Evolutionary conservation across 2,329 filamentous ascomycete species (phyloP).

Genomic region (Epichloe sylvatica): DNA sequence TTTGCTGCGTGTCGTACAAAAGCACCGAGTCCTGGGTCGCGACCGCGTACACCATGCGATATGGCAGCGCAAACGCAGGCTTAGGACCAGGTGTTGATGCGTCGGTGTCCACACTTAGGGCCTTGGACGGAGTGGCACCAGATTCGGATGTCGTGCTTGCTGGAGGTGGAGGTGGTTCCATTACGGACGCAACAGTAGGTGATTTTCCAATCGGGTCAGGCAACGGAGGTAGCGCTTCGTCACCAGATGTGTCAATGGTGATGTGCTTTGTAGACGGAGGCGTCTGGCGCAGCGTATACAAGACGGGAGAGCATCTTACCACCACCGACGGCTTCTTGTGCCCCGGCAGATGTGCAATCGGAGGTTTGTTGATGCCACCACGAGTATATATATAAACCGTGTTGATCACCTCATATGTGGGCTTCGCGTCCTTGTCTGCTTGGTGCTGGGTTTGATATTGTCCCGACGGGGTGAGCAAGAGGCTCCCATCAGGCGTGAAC

Average conservation of each 20-base stretch:
- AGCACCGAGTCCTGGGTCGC: conserved; percentile 92
- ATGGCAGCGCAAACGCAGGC: conserved; percentile 70
- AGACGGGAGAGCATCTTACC: conserved; percentile 81
- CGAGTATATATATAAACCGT: conserved; percentile 97
- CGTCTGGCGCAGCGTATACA: conserved; percentile 65
- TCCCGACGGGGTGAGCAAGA: conserved; percentile 86
- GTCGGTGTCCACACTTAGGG: conserved; percentile 28
- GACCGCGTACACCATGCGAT: conserved; percentile 91
- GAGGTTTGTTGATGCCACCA: conserved; percentile 91
- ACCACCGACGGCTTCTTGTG: conserved; percentile 98
- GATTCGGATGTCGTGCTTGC: conserved; percentile 36
- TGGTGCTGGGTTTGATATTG: conserved; percentile 79
- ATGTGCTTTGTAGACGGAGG: conserved; percentile 67
- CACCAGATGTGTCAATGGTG: conserved; percentile 81
- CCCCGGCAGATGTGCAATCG: conserved; percentile 84
- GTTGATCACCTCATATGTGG: conserved; percentile 77
- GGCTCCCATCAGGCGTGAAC: conserved; percentile 87
- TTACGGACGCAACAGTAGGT: conserved; percentile 44
- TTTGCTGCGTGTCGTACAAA: conserved; percentile 93
- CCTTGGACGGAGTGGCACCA: conserved; percentile 37
- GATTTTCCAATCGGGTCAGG: conserved; percentile 67
- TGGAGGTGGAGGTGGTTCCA: conserved; percentile 68
- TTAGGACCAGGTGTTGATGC: conserved; percentile 44
- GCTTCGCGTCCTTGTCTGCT: conserved; percentile 51
- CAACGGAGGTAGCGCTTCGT: conserved; percentile 69